phyloP scores from a whole-genome alignment of 2,329 filamentous ascomycete species.

The Tolypocladium amazonense region DNA sequence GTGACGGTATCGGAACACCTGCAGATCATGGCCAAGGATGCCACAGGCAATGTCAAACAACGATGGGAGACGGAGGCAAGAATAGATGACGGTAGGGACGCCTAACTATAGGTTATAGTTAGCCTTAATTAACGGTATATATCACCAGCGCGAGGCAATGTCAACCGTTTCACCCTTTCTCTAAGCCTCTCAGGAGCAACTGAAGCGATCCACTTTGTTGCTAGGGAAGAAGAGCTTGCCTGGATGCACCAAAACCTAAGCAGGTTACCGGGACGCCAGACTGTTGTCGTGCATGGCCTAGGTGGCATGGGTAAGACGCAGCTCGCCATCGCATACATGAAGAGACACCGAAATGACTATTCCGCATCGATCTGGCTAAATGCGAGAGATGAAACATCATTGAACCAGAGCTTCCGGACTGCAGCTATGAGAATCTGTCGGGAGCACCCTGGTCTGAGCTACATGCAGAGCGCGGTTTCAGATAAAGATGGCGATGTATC shows the following conservation, averaged over 20 bases:
- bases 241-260: neutral
- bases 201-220: neutral
- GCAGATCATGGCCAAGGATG: neutral
- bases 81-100: neutral
- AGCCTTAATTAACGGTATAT: no score
- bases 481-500: neutral
- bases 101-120: neutral
- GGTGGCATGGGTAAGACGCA: neutral
- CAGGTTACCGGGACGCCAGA: neutral
- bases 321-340: neutral
- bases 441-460: neutral
- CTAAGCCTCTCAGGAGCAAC: neutral
- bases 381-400: neutral
- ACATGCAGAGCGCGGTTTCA: neutral
- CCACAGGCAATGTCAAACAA: neutral
- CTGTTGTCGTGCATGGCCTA: neutral
- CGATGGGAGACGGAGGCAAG: neutral
- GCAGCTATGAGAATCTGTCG: neutral
- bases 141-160: no score
- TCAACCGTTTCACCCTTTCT: neutral
- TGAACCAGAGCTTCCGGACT: neutral
- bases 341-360: neutral
- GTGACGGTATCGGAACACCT: neutral
- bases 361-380: neutral
- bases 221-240: neutral